Percentiles rank a stretch among this genome's conserved stretches.
phyloP scores from a whole-genome alignment of 164 flowering plant species.

The Sedum album region DNA sequence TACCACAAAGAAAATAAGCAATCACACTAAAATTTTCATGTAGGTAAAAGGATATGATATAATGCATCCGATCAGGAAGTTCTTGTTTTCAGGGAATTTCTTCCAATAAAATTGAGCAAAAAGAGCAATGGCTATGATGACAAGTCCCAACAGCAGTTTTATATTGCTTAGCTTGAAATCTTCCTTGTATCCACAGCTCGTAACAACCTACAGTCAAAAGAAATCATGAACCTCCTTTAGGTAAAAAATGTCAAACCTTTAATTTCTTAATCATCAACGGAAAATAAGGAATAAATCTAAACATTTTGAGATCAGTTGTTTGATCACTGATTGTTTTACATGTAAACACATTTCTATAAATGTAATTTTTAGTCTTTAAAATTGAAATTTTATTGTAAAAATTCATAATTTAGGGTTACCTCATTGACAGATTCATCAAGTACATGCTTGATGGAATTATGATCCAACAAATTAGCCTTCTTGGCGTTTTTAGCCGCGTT shows the following conservation, averaged over 20 bases:
- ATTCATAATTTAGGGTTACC: slow-evolving; percentile 26
- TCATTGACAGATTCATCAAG: slow-evolving; percentile 86
- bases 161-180: slow-evolving; percentile 78
- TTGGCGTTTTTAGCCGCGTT: slow-evolving; percentile 35
- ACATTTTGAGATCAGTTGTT: not conserved
- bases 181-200: slow-evolving; percentile 61
- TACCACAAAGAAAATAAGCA: not conserved
- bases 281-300: too few relatives aligned
- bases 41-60: slow-evolving; percentile 15
- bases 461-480: slow-evolving; percentile 81
- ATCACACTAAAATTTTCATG: not conserved
- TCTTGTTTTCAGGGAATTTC: slow-evolving; percentile 81
- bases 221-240: not conserved
- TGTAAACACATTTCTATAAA: too few relatives aligned
- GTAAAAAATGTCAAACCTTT: not conserved
- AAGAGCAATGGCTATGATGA: slow-evolving; percentile 66
- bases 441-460: slow-evolving; percentile 73
- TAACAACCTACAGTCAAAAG: slow-evolving; percentile 51
- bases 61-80: slow-evolving; percentile 76
- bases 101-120: slow-evolving; percentile 86
- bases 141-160: slow-evolving; percentile 49
- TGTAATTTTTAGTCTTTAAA: not conserved
- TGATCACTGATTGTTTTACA: too few relatives aligned
- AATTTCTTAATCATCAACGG: not conserved
- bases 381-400: not conserved